These are phyloP conservation scores for Lippia alba DNA, from an alignment of 305 asterid genomes.

Conservation along the genomic window DNA sequence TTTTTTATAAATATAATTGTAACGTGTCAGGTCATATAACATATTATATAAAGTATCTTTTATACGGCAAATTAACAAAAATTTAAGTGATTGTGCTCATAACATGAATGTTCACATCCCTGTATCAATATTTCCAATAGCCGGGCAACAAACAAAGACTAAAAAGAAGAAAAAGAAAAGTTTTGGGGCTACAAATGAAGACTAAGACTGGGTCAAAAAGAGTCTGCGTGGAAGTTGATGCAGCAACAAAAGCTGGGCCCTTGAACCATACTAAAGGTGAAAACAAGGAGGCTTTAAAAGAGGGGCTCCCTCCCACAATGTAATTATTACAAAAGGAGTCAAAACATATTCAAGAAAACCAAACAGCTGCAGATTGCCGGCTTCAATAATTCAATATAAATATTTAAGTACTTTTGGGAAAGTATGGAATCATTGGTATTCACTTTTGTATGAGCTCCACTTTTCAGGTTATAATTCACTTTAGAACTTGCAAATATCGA, in stretches of 20 bases:
- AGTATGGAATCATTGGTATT: conserved; percentile 37
- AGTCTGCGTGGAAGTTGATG: conserved; percentile 61
- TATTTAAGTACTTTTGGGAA: conserved; percentile 38
- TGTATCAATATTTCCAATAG: too few relatives aligned
- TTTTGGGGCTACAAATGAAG: conserved; percentile 5
- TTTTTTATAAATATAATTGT: too few relatives aligned
- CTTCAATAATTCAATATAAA: conserved; percentile 5
- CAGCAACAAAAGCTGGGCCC: conserved; percentile 39
- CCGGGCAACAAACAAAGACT: too few relatives aligned
- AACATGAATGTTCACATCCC: too few relatives aligned
- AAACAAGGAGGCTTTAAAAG: conserved; percentile 35
- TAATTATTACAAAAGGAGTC: conserved; percentile 42
- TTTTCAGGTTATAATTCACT: conserved; percentile 3
- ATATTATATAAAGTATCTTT: too few relatives aligned
- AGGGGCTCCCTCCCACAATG: conserved; percentile 29
- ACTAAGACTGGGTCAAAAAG: conserved; percentile 46
- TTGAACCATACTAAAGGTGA: conserved; percentile 43
- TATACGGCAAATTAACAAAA: too few relatives aligned
- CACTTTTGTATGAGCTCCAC: conserved; percentile 24
- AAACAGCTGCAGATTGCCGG: conserved; percentile 30
- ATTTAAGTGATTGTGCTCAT: too few relatives aligned
- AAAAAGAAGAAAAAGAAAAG: conserved; percentile 2
- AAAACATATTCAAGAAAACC: conserved; percentile 22
- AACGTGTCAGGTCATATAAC: too few relatives aligned
- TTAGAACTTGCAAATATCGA: too few relatives aligned